Percentiles rank a stretch among this genome's conserved stretches.
Evolutionary conservation across 257 asterid species (phyloP).

Genomic region (Knoxia roxburghii): DNA sequence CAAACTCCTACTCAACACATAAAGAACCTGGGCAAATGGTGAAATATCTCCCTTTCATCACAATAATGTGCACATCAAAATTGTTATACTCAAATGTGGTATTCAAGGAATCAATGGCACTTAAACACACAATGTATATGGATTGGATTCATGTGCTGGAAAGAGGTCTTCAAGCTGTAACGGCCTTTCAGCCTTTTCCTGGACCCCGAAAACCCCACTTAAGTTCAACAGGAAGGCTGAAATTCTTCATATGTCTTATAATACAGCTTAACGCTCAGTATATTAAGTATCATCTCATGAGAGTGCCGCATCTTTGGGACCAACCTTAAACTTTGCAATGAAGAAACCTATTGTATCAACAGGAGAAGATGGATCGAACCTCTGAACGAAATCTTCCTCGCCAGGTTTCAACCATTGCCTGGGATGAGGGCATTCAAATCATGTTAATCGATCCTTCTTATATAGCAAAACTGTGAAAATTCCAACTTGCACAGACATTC

Average conservation of each 20-base stretch:
- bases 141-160: too few species aligned
- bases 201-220: too few species aligned
- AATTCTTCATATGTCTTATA: background rate
- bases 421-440: conserved; percentile 16
- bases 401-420: conserved; percentile 95
- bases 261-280: background rate
- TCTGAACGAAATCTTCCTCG: conserved; percentile 90
- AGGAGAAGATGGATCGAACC: conserved; percentile 85
- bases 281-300: background rate
- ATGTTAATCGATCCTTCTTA: background rate
- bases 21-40: too few species aligned
- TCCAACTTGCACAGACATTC: background rate
- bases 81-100: too few species aligned
- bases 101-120: background rate
- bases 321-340: conserved; percentile 87
- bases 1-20: too few species aligned
- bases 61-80: too few species aligned
- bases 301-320: conserved; percentile 43
- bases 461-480: background rate
- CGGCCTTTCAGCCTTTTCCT: too few species aligned
- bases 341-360: conserved; percentile 92
- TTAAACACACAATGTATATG: too few species aligned
- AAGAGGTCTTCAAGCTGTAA: too few species aligned
- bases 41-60: too few species aligned
- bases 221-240: background rate